Evolutionary conservation across 139 green algal species (phyloP).

Genomic region (Protoeuglena noctilucae): DNA sequence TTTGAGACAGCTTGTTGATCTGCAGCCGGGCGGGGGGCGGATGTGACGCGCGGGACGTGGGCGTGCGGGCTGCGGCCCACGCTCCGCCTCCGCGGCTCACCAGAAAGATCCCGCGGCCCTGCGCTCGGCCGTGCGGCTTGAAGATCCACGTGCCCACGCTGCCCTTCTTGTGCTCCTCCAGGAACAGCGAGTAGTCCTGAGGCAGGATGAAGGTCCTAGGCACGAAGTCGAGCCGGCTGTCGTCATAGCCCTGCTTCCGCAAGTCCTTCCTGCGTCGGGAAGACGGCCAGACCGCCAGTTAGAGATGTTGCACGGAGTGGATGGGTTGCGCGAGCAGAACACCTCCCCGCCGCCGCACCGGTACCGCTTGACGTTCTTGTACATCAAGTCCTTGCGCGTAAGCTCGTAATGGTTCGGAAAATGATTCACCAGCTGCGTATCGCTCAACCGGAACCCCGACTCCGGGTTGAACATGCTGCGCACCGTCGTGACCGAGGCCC

Average conservation of each 20-base stretch:
- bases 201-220: slow-evolving; percentile 44
- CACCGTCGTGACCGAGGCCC: background rate
- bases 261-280: no score
- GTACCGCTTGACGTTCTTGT: slow-evolving; percentile 70
- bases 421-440: slow-evolving; percentile 58
- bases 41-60: no score
- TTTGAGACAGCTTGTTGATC: slow-evolving; percentile 58
- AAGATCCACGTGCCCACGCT: slow-evolving; percentile 59
- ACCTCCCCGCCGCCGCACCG: no score
- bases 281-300: no score
- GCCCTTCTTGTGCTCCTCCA: slow-evolving; percentile 40
- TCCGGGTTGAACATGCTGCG: background rate
- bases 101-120: slow-evolving; percentile 68
- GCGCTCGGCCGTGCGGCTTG: slow-evolving; percentile 50
- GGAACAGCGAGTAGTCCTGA: slow-evolving; percentile 65
- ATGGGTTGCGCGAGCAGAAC: no score
- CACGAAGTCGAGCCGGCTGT: slow-evolving; percentile 31
- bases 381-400: slow-evolving; percentile 63
- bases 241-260: slow-evolving; percentile 22
- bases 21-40: no score
- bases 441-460: background rate
- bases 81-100: no score
- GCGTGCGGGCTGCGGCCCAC: no score
- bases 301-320: no score
- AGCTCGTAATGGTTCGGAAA: slow-evolving; percentile 74